Base-by-base conservation (phyloP, 306 rosid genomes). In the Acmispon strigosus region DNA sequence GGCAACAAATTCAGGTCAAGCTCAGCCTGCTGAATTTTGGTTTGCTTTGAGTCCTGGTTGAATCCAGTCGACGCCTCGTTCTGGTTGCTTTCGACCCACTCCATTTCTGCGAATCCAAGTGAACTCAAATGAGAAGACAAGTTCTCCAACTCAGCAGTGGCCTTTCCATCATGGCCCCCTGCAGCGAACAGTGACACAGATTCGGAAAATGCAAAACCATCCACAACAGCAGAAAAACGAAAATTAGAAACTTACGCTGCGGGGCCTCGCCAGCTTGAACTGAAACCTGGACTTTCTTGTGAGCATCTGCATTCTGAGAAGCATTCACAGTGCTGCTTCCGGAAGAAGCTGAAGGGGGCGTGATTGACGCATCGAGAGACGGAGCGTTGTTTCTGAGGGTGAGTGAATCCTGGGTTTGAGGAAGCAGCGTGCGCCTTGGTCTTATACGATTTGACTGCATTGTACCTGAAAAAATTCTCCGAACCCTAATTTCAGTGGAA, bases 51-150 rank as follows among this genome's bases (percentile, higher is more conserved):
- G 22, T 90, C 94, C 19, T 77, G 78, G 54, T 70, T 86, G 66
- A 81, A 67, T 50, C 81, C 85, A 70, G 72, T 65, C 13, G 88
- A 86, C 72, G 83, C 78, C 42, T 87, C 96, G 5, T 63, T 81
- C 56, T 82, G 96, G 74, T 66, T 78, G 78, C 84, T 75, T 12
- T 83, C 76, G 15, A 78, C 68, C 88, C 94, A 91, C 8, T 94
- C 96, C 88, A 89, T 94, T 86, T 90, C 98, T 90, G 96, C 84
- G 84, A 94, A 90, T 72, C 89, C 93, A 90, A 90, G 96, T 84
- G 94, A 94, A 90, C 78, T 74, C 90, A 88, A 80, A 80, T 90
- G 88, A 94, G 96, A 88, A 69, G 86, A 87, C 81, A 94, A 83
- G 84, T 82, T 85, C 76, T 84, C 92, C 90, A 85, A 87, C 57